Evolutionary conservation across 1,139 yeast genomes (phyloP).

Genomic region (Taphrina pruni): DNA sequence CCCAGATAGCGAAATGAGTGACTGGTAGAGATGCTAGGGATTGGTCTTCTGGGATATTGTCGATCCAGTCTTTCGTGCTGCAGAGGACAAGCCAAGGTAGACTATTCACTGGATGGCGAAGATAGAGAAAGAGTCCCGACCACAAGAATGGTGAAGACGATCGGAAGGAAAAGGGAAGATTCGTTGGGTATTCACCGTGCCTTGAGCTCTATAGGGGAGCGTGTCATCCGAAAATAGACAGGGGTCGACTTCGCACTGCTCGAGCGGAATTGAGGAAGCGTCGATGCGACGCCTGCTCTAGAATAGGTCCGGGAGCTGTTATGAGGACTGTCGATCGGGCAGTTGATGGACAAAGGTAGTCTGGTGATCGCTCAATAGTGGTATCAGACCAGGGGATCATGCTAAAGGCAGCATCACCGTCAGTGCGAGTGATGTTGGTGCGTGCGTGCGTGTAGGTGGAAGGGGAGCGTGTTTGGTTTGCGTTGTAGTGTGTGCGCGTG

Average conservation of each 20-base stretch:
- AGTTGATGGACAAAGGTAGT: too few species aligned
- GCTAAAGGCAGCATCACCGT: background rate
- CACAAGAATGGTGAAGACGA: background rate
- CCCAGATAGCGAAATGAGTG: background rate
- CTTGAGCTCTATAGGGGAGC: background rate
- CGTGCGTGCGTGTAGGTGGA: background rate
- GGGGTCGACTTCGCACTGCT: too few species aligned
- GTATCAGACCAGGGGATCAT: background rate
- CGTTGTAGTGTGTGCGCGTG: too few species aligned
- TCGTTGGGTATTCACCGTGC: background rate
- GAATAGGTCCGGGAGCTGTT: background rate
- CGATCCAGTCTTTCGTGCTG: background rate
- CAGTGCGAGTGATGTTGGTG: background rate
- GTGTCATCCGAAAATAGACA: background rate
- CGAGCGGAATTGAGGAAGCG: too few species aligned
- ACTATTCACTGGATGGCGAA: background rate
- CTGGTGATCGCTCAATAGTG: too few species aligned
- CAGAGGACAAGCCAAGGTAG: background rate
- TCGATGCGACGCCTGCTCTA: background rate
- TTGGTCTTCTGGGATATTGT: background rate
- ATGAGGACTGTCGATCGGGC: background rate
- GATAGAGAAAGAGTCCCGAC: background rate
- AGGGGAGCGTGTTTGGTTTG: background rate
- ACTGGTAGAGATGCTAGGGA: background rate
- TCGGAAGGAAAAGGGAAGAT: background rate